phyloP scores from a whole-genome alignment of 1,139 yeast genomes.

The Sugiyamaella neomexicana region DNA sequence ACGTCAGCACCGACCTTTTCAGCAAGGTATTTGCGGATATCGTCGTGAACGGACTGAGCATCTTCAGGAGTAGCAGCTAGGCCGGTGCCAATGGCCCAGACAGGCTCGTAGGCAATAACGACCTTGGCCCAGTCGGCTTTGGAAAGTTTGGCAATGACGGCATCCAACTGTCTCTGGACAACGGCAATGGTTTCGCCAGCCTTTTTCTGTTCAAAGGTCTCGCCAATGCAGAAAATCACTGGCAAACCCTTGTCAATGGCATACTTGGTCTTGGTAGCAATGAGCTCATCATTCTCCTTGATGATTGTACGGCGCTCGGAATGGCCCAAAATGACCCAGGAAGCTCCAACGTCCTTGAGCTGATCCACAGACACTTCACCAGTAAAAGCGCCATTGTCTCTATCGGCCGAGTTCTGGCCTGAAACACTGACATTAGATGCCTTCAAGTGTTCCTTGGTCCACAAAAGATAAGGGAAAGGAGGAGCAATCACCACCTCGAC shows the following conservation, averaged over 20 bases:
- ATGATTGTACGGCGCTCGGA: constrained; percentile 96
- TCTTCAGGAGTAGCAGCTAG: constrained; percentile 98
- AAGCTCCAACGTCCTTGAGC: constrained; percentile 87
- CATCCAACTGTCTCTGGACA: constrained; percentile 85
- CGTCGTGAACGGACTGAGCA: constrained; percentile 86
- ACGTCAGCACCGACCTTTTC: constrained; percentile 73
- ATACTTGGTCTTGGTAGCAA: constrained; percentile 93
- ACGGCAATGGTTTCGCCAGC: constrained; percentile 82
- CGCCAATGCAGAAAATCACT: constrained; percentile 96
- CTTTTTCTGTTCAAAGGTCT: constrained; percentile 93
- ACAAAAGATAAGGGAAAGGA: constrained; percentile 86
- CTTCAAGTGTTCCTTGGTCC: constrained; percentile 73
- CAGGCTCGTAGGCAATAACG: constrained; percentile 98
- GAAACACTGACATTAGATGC: constrained; percentile 68
- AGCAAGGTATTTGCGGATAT: constrained; percentile 79
- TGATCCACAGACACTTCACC: constrained; percentile 93
- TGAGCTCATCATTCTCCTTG: constrained; percentile 85
- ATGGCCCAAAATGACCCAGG: constrained; percentile 97
- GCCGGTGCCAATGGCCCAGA: constrained; percentile 99
- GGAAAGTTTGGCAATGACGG: constrained; percentile 75
- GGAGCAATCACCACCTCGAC: constrained; percentile 95
- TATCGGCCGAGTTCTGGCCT: constrained; percentile 88
- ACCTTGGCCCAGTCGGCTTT: constrained; percentile 79
- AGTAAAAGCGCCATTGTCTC: constrained; percentile 94
- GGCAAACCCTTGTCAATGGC: constrained; percentile 86